A percentile compares a stretch with the other conserved stretches of the same genome.
These are phyloP conservation scores for Pythium myriotylum DNA, from an alignment of 352 stramenopile genomes.

Conservation along the genomic window DNA sequence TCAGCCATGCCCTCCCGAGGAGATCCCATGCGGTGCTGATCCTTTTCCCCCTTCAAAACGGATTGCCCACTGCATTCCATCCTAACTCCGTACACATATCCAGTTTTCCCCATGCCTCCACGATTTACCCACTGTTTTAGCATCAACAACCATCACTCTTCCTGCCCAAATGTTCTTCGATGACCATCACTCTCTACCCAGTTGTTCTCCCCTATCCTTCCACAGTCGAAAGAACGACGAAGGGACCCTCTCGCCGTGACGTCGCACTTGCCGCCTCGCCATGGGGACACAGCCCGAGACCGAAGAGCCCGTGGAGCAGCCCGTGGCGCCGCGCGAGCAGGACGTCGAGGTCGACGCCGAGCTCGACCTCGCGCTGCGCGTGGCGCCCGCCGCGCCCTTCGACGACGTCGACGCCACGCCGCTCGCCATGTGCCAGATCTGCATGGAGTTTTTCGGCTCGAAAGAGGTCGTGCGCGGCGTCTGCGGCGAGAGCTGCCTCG, in stretches of 20 bases:
- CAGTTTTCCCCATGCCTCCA: too few relatives aligned
- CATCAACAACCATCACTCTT: conserved; percentile 15
- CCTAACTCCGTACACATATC: too few relatives aligned
- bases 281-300: conserved; percentile 23
- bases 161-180: conserved; percentile 24
- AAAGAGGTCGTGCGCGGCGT: conserved; percentile 37
- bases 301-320: conserved; percentile 12
- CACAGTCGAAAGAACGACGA: conserved; percentile 31
- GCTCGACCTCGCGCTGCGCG: conserved; percentile 20
- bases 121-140: neutral
- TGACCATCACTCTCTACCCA: conserved; percentile 29
- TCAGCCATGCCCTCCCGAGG: too few relatives aligned
- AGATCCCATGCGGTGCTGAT: too few relatives aligned
- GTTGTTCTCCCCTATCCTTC: conserved; percentile 23
- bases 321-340: conserved; percentile 1
- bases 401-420: conserved; percentile 22
- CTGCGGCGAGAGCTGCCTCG: conserved; percentile 43
- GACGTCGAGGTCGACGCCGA: conserved; percentile 15
- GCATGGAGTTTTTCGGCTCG: conserved; percentile 48
- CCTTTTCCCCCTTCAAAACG: too few relatives aligned
- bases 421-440: conserved; percentile 59
- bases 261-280: neutral
- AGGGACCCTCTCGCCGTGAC: too few relatives aligned
- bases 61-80: too few relatives aligned
- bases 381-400: neutral